Percentiles rank a stretch among this genome's conserved stretches.
Evolutionary conservation across 2,329 filamentous ascomycete species (phyloP).

Genomic region (Cadophora sp.): DNA sequence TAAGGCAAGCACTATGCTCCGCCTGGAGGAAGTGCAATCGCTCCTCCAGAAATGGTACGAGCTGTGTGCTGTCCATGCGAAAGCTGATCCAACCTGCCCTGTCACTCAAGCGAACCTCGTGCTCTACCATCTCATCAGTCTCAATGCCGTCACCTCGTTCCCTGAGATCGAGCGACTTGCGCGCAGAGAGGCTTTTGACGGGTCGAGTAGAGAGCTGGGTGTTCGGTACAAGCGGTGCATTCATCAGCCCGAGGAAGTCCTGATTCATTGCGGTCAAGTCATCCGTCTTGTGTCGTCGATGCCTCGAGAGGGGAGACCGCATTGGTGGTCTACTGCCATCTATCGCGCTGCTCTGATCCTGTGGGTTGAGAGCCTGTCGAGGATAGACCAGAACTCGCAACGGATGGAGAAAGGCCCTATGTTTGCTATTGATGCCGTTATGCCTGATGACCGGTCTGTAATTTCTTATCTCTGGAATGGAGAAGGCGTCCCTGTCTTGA

Average conservation of each 20-base stretch:
- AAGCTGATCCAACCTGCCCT: slow-evolving; percentile 62
- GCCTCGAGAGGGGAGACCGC: slow-evolving; percentile 64
- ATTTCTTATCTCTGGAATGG: slow-evolving; percentile 59
- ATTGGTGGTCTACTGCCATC: slow-evolving; percentile 74
- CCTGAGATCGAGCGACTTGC: slow-evolving; percentile 71
- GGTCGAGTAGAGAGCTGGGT: slow-evolving; percentile 56
- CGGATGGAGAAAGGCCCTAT: slow-evolving; percentile 46
- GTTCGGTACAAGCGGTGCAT: slow-evolving; percentile 68
- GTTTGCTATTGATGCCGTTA: slow-evolving; percentile 58
- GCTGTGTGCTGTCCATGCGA: slow-evolving; percentile 62
- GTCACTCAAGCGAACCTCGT: slow-evolving; percentile 70
- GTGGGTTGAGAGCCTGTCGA: slow-evolving; percentile 66
- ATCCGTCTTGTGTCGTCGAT: slow-evolving; percentile 66
- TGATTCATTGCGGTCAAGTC: slow-evolving; percentile 73
- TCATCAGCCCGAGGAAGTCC: slow-evolving; percentile 65
- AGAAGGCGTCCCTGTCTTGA: slow-evolving; percentile 59
- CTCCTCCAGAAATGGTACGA: slow-evolving; percentile 72
- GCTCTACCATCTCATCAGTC: slow-evolving; percentile 73
- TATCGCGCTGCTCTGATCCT: slow-evolving; percentile 71
- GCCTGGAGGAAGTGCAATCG: slow-evolving; percentile 68
- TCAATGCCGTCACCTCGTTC: slow-evolving; percentile 73
- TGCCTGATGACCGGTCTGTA: slow-evolving; percentile 57
- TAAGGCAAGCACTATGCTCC: slow-evolving; percentile 63
- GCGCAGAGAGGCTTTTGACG: slow-evolving; percentile 64
- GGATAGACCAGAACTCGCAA: slow-evolving; percentile 50